These are phyloP conservation scores for Rhinocladiella similis DNA, from an alignment of 2,329 filamentous ascomycete species.

Conservation along the genomic window DNA sequence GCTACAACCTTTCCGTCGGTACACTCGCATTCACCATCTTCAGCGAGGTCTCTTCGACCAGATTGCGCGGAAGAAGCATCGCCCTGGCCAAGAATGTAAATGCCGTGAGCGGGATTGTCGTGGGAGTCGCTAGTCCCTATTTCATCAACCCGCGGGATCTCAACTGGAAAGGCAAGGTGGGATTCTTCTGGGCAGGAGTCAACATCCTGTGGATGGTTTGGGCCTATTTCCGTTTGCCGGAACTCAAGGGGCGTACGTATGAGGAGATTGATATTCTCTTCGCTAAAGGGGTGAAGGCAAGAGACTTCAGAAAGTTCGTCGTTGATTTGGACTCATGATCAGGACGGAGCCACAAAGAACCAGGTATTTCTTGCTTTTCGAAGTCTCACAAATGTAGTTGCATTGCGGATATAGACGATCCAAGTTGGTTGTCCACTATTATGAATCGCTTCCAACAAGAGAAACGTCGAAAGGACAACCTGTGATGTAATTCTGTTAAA, in stretches of 20 bases:
- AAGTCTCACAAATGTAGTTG: no score
- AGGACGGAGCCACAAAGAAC: no score
- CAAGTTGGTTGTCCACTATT: no score
- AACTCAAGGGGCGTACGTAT: slow-evolving; percentile 76
- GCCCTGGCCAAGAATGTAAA: not conserved
- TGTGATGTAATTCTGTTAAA: no score
- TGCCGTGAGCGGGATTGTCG: slow-evolving; percentile 62
- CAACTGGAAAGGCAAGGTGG: slow-evolving; percentile 80
- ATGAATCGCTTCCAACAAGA: no score
- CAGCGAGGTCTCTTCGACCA: not conserved
- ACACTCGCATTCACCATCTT: not conserved
- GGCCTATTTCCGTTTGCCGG: slow-evolving; percentile 76
- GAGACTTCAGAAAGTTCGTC: no score
- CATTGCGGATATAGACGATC: no score
- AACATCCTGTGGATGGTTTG: slow-evolving; percentile 79
- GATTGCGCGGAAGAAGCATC: slow-evolving; percentile 12
- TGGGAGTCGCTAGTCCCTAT: slow-evolving; percentile 79
- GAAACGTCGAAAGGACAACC: no score
- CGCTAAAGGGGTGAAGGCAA: slow-evolving; percentile 33
- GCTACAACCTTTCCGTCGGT: slow-evolving; percentile 63
- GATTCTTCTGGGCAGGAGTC: slow-evolving; percentile 80
- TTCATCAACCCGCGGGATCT: slow-evolving; percentile 75
- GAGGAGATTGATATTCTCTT: slow-evolving; percentile 85
- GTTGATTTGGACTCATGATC: no score
- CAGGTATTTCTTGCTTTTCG: no score